Conservation (phyloP, 768 basidiomycete species). For the Lactarius indigo region DNA sequence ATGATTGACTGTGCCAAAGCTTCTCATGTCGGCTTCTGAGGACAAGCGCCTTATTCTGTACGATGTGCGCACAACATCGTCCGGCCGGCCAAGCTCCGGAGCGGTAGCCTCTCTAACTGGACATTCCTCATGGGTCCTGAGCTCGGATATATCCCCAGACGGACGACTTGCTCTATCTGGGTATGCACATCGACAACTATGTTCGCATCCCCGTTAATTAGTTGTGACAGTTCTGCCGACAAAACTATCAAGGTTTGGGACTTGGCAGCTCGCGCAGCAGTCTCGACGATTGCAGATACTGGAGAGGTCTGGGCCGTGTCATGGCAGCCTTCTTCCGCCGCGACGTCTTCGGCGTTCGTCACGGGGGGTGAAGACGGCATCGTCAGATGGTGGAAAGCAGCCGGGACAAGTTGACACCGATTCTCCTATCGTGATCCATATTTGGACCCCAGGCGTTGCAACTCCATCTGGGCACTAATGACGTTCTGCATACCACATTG, state of each 20-base stretch:
- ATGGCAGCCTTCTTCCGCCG: constrained; percentile 64
- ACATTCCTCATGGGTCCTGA: constrained; percentile 90
- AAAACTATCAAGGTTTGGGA: constrained; percentile 89
- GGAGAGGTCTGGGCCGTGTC: constrained; percentile 84
- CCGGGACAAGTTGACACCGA: constrained; percentile 42
- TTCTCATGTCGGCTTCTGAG: constrained; percentile 86
- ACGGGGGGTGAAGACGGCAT: constrained; percentile 73
- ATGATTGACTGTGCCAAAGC: constrained; percentile 39
- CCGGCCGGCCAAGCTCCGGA: constrained; percentile 59
- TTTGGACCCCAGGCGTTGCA: neutral
- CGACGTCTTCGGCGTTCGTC: constrained; percentile 60
- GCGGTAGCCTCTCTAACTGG: constrained; percentile 84
- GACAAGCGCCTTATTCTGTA: constrained; percentile 89
- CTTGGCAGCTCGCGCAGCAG: constrained; percentile 64
- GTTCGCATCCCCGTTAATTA: constrained; percentile 6
- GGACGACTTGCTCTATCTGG: constrained; percentile 76
- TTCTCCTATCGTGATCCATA: neutral
- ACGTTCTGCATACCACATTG: neutral
- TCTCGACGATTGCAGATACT: constrained; percentile 73
- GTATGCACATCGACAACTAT: constrained; percentile 40
- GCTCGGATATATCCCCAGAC: constrained; percentile 78
- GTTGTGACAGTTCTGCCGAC: constrained; percentile 63
- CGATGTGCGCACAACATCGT: constrained; percentile 72
- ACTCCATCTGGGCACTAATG: neutral
- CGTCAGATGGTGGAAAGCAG: constrained; percentile 76